A percentile compares a stretch with the other conserved stretches of the same genome.
Evolutionary conservation across 1,284 basidiomycete species (phyloP).

Genomic region (Cryptococcus wingfieldii): DNA sequence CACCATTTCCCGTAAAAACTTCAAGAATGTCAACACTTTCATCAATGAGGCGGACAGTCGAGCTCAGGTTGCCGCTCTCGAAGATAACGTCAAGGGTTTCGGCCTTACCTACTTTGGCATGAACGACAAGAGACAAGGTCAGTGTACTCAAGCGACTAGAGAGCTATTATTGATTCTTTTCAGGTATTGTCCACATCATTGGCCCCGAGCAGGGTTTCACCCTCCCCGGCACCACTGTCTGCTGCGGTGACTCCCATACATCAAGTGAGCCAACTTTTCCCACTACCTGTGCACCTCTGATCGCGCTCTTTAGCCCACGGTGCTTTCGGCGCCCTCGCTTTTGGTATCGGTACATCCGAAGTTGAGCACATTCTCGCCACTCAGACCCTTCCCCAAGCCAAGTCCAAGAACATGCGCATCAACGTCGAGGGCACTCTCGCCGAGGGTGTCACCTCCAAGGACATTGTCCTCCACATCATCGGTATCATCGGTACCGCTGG

Average conservation of each 20-base stretch:
- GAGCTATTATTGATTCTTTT: not conserved
- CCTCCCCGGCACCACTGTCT: constrained; percentile 89
- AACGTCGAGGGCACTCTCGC: constrained; percentile 79
- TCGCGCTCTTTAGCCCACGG: constrained; percentile 65
- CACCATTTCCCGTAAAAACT: constrained; percentile 79
- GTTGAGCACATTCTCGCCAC: constrained; percentile 97
- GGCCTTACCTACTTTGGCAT: constrained; percentile 93
- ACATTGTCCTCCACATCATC: constrained; percentile 92
- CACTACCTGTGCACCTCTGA: not conserved
- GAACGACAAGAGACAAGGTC: constrained; percentile 83
- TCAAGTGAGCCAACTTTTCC: constrained; percentile 38
- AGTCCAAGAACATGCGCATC: constrained; percentile 94
- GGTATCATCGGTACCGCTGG: constrained; percentile 91
- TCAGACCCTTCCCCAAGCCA: constrained; percentile 85
- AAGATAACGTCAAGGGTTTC: constrained; percentile 93
- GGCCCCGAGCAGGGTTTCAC: constrained; percentile 97
- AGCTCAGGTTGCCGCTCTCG: constrained; percentile 83
- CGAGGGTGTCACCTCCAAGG: constrained; percentile 89
- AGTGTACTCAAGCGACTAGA: constrained; percentile 5
- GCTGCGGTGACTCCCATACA: constrained; percentile 94
- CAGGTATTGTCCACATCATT: constrained; percentile 92
- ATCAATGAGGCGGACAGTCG: constrained; percentile 85
- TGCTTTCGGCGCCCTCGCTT: constrained; percentile 91
- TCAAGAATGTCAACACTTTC: constrained; percentile 70
- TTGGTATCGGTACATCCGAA: constrained; percentile 94